A percentile compares a stretch with the other conserved stretches of the same genome.
phyloP scores from a whole-genome alignment of 352 stramenopile genomes.

The Pythium apleroticum region DNA sequence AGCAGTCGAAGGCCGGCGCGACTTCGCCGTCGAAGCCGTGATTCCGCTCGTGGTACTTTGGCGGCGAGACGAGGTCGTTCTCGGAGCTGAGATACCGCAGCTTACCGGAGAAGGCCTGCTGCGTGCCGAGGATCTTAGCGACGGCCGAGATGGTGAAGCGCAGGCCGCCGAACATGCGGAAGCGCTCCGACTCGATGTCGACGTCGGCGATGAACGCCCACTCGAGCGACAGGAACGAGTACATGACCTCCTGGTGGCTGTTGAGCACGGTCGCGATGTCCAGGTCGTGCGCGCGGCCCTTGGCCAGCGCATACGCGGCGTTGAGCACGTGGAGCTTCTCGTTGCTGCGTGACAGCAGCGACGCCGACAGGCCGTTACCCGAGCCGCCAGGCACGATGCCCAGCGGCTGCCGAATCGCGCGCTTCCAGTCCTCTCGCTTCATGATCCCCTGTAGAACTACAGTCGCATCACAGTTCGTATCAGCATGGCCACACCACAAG shows the following conservation, averaged over 20 bases:
- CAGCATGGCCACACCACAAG: neutral
- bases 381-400: conserved; percentile 47
- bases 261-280: conserved; percentile 61
- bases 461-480: conserved; percentile 7
- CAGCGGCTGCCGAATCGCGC: conserved; percentile 36
- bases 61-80: conserved; percentile 18
- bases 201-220: conserved; percentile 74
- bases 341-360: conserved; percentile 47
- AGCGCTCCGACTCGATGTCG: conserved; percentile 51
- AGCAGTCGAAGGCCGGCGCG: conserved; percentile 28
- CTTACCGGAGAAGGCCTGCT: conserved; percentile 25
- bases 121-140: conserved; percentile 32
- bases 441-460: conserved; percentile 77
- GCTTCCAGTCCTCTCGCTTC: conserved; percentile 41
- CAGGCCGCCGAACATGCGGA: conserved; percentile 40
- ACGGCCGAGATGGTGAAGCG: conserved; percentile 48
- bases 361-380: conserved; percentile 65
- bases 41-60: conserved; percentile 30
- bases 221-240: conserved; percentile 83
- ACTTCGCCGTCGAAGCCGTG: conserved; percentile 29
- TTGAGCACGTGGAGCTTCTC: conserved; percentile 56
- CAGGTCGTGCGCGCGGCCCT: conserved; percentile 59
- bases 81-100: conserved; percentile 32
- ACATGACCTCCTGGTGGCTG: conserved; percentile 48
- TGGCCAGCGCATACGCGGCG: conserved; percentile 63